Evolutionary conservation across 1,139 yeast genomes (phyloP).

Genomic region (Debaryomyces singareniensis): DNA sequence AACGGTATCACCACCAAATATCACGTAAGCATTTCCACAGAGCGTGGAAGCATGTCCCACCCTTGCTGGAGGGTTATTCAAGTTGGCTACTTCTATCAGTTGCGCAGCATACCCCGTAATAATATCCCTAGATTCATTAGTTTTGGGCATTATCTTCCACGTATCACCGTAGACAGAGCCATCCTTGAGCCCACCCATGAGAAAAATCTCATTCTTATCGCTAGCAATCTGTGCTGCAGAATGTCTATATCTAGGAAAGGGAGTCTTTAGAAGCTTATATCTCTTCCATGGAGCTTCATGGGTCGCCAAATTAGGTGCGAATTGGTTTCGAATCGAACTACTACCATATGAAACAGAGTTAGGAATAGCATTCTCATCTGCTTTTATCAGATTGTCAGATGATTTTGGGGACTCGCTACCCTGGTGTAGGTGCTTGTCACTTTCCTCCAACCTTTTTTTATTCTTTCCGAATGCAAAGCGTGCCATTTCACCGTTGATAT

Average conservation of each 20-base stretch:
- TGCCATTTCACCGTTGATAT: too few species aligned
- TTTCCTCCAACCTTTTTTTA: conserved; percentile 6
- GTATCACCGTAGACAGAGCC: conserved; percentile 92
- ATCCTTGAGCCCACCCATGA: conserved; percentile 94
- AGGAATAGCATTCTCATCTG: neutral
- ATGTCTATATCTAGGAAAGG: conserved; percentile 93
- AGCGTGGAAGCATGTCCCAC: conserved; percentile 93
- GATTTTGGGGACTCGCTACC: neutral
- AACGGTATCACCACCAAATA: conserved; percentile 95
- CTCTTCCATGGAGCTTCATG: conserved; percentile 69
- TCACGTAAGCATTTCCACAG: conserved; percentile 91
- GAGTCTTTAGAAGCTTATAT: conserved; percentile 64
- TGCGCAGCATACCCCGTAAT: conserved; percentile 44
- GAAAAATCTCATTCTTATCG: conserved; percentile 75
- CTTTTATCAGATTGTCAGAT: conserved; percentile 1
- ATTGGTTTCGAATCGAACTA: too few species aligned
- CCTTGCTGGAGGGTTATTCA: conserved; percentile 81
- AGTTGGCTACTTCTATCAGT: conserved; percentile 50
- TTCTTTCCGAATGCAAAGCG: conserved; percentile 8
- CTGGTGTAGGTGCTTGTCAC: conserved; percentile 3
- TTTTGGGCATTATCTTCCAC: conserved; percentile 63
- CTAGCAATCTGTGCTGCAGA: conserved; percentile 73
- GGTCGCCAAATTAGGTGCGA: neutral
- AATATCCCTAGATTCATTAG: conserved; percentile 12
- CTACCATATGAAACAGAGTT: neutral